Evolutionary conservation across 352 stramenopile species (phyloP).

Genomic region (Achlya hypogyna): DNA sequence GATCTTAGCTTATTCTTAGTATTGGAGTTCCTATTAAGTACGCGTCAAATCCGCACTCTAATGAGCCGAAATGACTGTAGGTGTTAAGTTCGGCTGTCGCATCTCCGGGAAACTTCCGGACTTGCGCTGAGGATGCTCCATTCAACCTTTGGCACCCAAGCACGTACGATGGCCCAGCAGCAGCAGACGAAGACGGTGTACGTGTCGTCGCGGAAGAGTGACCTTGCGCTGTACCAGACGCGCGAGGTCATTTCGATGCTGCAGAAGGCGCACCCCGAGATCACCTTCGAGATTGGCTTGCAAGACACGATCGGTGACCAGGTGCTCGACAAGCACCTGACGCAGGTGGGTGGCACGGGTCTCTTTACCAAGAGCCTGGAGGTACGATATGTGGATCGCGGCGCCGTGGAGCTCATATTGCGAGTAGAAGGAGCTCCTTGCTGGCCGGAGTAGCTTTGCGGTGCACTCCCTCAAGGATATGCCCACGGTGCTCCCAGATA

Average conservation of each 20-base stretch:
- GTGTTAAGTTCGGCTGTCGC: background rate
- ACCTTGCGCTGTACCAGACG: conserved; percentile 83
- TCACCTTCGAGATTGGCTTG: conserved; percentile 69
- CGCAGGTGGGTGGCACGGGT: conserved; percentile 59
- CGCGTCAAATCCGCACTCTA: background rate
- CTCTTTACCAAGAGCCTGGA: conserved; percentile 88
- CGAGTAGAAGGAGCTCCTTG: conserved; percentile 47
- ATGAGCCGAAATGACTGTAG: background rate
- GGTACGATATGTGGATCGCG: conserved; percentile 22
- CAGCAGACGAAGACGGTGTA: conserved; percentile 44
- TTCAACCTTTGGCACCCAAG: background rate
- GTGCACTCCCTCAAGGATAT: conserved; percentile 88
- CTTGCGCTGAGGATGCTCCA: background rate
- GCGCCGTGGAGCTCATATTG: background rate
- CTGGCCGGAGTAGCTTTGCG: conserved; percentile 58
- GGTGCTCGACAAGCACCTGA: conserved; percentile 65
- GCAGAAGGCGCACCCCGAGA: conserved; percentile 40
- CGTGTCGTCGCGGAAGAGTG: conserved; percentile 81
- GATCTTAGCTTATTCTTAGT: background rate
- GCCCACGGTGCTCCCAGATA: conserved; percentile 67
- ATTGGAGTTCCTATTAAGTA: background rate
- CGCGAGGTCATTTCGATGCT: conserved; percentile 77
- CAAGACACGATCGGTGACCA: conserved; percentile 78
- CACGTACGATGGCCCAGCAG: background rate
- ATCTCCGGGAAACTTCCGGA: background rate